Percentiles rank a stretch among this genome's conserved stretches.
phyloP scores from a whole-genome alignment of 331 rosid genomes.

The Telfairia occidentalis region DNA sequence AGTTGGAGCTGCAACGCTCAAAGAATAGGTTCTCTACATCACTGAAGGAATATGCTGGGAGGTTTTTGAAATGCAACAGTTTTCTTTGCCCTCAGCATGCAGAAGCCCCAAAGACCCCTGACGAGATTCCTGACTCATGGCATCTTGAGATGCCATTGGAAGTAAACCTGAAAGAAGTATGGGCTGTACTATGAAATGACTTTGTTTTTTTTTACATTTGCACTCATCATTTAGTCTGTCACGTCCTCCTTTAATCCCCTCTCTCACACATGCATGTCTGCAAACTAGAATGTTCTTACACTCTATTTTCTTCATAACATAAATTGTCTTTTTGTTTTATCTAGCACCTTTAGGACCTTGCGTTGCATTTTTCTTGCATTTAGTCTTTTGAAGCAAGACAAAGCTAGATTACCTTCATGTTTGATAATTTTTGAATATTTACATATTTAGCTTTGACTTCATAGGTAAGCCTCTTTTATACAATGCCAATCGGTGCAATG shows the following conservation, averaged over 20 bases:
- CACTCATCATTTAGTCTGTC: neutral
- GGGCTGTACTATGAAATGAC: constrained; percentile 15
- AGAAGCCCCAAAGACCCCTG: constrained; percentile 75
- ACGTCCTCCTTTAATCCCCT: neutral
- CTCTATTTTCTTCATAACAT: neutral
- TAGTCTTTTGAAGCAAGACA: neutral
- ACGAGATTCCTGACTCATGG: constrained; percentile 53
- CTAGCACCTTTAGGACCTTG: neutral
- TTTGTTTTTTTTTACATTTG: neutral
- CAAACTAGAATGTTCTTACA: neutral
- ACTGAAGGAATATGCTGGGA: constrained; percentile 59
- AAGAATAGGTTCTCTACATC: constrained; percentile 22
- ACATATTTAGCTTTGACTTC: constrained; percentile 22
- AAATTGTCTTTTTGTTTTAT: neutral
- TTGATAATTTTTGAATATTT: neutral
- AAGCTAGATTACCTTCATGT: neutral
- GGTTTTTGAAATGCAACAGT: constrained; percentile 54
- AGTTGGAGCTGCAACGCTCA: constrained; percentile 30
- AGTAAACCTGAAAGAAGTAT: constrained; percentile 74
- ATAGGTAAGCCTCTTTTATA: constrained; percentile 81
- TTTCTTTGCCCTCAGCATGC: constrained; percentile 41
- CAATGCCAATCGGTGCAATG: constrained; percentile 64
- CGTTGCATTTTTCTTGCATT: neutral
- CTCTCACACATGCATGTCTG: neutral
- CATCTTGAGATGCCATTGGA: constrained; percentile 61